These are phyloP conservation scores for Cryphonectria nitschkei DNA, from an alignment of 2,329 filamentous ascomycete species.

Conservation along the genomic window DNA sequence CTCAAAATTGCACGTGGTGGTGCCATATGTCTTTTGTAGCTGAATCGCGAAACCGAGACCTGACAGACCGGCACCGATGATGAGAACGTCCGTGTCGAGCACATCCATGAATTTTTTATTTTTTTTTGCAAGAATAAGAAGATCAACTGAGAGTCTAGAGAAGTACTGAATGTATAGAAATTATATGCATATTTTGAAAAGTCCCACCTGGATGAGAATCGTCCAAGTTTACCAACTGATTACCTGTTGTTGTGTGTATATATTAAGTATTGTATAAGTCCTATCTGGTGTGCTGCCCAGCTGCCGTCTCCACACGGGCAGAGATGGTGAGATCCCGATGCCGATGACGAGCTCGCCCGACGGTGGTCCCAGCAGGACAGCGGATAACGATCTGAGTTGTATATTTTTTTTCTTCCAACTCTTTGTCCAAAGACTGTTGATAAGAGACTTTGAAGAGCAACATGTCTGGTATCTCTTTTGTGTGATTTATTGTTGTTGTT, in stretches of 20 bases:
- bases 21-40: slow-evolving; percentile 6
- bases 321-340: slow-evolving; percentile 3
- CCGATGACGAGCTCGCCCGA: neutral
- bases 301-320: neutral
- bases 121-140: neutral
- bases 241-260: too few species aligned
- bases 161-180: neutral
- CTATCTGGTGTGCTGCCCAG: neutral
- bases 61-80: slow-evolving; percentile 5
- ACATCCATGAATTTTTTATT: neutral
- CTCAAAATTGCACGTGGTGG: neutral
- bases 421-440: too few species aligned
- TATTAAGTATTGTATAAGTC: neutral
- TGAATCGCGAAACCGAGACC: slow-evolving; percentile 3
- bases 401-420: too few species aligned
- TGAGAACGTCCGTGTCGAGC: slow-evolving; percentile 5
- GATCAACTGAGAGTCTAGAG: neutral
- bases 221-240: too few species aligned
- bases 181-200: too few species aligned
- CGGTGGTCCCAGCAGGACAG: too few species aligned
- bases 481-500: too few species aligned
- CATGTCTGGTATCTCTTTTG: too few species aligned
- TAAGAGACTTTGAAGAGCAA: too few species aligned
- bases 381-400: too few species aligned
- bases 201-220: too few species aligned